Evolutionary conservation across 345 rosid species (phyloP), one percentile per base, ranked within the genome.

Genomic region (Passiflora organensis): DNA sequence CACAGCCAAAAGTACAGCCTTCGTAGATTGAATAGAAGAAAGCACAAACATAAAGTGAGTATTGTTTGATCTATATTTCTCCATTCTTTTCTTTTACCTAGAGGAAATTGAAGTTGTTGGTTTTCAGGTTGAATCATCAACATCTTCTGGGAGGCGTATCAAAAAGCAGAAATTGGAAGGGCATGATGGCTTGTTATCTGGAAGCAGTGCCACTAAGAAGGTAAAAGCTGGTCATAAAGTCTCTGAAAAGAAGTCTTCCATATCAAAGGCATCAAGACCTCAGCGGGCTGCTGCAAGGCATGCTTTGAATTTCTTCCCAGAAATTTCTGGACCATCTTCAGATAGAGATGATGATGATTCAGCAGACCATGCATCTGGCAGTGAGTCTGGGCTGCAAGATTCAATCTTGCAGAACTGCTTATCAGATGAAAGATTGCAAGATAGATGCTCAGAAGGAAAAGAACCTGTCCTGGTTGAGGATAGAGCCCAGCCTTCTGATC

Each of bases 251-350:
- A 67, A 39, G 49, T 39, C 56, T 47, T 67, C 65, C 48, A 59
- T 48, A 38, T 39, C 39, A 39, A 53, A 48, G 25, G 22, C 65
- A 28, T 59, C 51, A 1, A 54, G 71, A 48, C 71, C 71, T 59
- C 71, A 59, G 71, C 65, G 71, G 25, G 37, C 54, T 38, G 65
- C 71, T 23, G 71, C 71, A 18, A 65, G 65, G 39, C 59, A 67
- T 59, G 71, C 65, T 32, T 15, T 25, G 53, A 60, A 41, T 43
- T 47, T 47, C 39, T 43, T 59, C 32, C 47, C 60, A 43, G 53
- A 32, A 53, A 41, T 53, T 21, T 53, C 43, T 1, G 65, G 51
- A 47, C 47, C 65, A 28, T 67, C 71, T 53, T 44, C 64, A 28
- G 65, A 59, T 53, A 43, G 60, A n/a, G 71, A 59, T 46, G 49